Percentiles rank a stretch among this genome's conserved stretches.
These are phyloP conservation scores for Candida ficus DNA, from an alignment of 805 yeast genomes.

Conservation along the genomic window DNA sequence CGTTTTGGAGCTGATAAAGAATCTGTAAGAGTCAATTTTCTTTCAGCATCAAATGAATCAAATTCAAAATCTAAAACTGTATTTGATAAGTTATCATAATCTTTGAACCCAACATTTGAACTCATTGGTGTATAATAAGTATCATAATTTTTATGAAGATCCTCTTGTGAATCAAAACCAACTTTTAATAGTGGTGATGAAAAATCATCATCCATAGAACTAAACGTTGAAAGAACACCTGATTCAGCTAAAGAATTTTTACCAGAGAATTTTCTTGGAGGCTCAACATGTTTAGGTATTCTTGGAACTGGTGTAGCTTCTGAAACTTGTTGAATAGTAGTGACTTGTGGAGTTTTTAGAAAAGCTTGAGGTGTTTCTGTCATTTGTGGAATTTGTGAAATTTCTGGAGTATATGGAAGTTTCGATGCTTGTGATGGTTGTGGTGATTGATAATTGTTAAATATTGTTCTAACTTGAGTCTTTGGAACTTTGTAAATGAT, in stretches of 20 bases:
- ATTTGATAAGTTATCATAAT: not conserved
- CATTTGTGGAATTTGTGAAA: too few species aligned
- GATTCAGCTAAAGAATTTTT: not conserved
- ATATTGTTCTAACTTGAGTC: not conserved
- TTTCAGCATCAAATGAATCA: conserved; percentile 3
- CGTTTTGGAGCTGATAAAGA: too few species aligned
- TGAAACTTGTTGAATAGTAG: not conserved
- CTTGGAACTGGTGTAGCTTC: not conserved
- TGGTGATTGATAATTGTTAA: conserved; percentile 1
- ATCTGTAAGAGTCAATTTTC: not conserved
- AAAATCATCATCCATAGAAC: conserved; percentile 21
- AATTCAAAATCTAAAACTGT: conserved; percentile 2
- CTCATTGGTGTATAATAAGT: conserved; percentile 23
- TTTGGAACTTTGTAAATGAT: not conserved
- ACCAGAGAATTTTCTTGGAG: not conserved
- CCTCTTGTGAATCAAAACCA: conserved; percentile 15
- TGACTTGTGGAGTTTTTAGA: too few species aligned
- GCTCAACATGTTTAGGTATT: not conserved
- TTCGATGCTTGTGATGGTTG: too few species aligned
- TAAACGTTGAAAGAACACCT: conserved; percentile 7
- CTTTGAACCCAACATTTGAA: conserved; percentile 8
- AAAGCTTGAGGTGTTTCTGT: too few species aligned
- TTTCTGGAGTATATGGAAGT: too few species aligned
- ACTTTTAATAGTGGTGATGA: conserved; percentile 18
- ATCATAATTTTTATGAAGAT: conserved; percentile 12